A percentile compares a stretch with the other conserved stretches of the same genome.
phyloP scores from a whole-genome alignment of 441 rosid genomes.

The Omphalea diandra region DNA sequence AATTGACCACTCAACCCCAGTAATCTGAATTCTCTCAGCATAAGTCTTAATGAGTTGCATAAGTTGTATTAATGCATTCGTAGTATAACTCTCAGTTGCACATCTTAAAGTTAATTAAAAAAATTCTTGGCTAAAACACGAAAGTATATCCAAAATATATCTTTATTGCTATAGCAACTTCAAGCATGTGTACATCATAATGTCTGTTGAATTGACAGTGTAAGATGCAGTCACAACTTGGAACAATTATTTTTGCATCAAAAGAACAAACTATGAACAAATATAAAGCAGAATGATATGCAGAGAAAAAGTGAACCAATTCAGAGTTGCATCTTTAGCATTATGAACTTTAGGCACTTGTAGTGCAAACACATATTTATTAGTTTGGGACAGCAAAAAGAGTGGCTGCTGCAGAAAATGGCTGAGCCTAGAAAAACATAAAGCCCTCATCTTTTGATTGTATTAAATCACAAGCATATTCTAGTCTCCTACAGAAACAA shows the following conservation, averaged over 20 bases:
- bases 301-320: background rate
- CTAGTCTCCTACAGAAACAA: background rate
- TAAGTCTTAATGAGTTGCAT: background rate
- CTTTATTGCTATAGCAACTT: background rate
- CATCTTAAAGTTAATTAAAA: background rate
- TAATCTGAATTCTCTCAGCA: background rate
- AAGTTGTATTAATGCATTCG: no score
- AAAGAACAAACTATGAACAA: background rate
- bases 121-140: background rate
- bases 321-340: background rate
- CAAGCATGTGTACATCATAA: background rate
- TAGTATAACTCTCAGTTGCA: background rate
- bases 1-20: background rate
- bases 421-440: background rate
- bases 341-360: background rate
- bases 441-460: background rate
- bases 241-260: background rate
- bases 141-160: background rate
- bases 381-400: background rate
- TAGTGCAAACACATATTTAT: background rate
- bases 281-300: background rate
- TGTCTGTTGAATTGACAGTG: background rate
- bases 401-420: background rate
- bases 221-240: slow-evolving; percentile 8
- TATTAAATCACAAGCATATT: background rate